Evolutionary conservation across 2,329 filamentous ascomycete genomes (phyloP).

Genomic region (Chaetomiaceae sp.): DNA sequence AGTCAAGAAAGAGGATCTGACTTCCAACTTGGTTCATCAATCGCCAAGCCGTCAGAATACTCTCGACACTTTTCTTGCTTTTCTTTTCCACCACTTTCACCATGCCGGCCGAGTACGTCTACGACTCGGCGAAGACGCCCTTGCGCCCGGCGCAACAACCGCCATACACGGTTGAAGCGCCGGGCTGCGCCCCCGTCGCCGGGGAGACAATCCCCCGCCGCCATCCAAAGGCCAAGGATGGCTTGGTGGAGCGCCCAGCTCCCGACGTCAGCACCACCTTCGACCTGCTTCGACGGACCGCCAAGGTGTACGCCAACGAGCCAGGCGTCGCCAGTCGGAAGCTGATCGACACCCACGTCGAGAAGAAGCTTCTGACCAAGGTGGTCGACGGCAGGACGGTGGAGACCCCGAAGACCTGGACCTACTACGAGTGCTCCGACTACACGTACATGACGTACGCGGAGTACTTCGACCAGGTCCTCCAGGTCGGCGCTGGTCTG

Average conservation of each 20-base stretch:
- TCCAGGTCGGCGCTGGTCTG: conserved; percentile 68
- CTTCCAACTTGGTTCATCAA: too few species aligned
- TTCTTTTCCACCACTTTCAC: neutral
- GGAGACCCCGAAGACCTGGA: conserved; percentile 87
- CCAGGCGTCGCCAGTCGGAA: conserved; percentile 66
- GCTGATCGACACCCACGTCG: conserved; percentile 71
- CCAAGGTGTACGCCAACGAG: conserved; percentile 57
- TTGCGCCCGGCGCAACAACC: conserved; percentile 60
- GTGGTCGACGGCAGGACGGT: conserved; percentile 72
- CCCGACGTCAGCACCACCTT: conserved; percentile 71
- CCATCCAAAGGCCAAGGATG: conserved; percentile 65
- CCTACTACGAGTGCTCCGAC: conserved; percentile 75
- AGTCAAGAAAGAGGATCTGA: too few species aligned
- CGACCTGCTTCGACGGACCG: conserved; percentile 69
- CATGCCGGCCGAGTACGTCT: conserved; percentile 35
- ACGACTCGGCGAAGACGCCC: conserved; percentile 42
- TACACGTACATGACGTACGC: conserved; percentile 74
- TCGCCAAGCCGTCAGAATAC: too few species aligned
- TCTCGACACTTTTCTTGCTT: too few species aligned
- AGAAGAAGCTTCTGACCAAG: conserved; percentile 88
- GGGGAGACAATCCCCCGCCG: conserved; percentile 84
- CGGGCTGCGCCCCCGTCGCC: conserved; percentile 61
- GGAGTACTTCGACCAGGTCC: conserved; percentile 68
- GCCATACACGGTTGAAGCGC: conserved; percentile 69
- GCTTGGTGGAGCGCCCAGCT: conserved; percentile 59